These are phyloP conservation scores for Delitschia confertaspora DNA, from an alignment of 495 filamentous ascomycete species.

Conservation along the genomic window DNA sequence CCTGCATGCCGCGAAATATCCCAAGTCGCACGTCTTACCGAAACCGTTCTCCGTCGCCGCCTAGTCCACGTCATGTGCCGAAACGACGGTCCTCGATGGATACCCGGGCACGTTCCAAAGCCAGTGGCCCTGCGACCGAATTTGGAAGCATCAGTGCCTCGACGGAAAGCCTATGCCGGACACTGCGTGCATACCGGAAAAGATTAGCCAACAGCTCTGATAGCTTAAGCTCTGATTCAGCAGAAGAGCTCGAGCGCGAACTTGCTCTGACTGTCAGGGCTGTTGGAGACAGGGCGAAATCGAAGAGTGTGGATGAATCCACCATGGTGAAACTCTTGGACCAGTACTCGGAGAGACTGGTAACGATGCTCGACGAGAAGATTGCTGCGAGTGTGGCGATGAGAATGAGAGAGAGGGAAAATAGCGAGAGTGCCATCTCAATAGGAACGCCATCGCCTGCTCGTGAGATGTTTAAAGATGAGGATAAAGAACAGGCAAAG, in stretches of 20 bases:
- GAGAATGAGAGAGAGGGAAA: constrained; percentile 26
- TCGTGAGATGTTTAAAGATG: not conserved
- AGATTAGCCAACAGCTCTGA: constrained; percentile 60
- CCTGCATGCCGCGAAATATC: constrained; percentile 17
- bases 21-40: constrained; percentile 14
- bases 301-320: constrained; percentile 43
- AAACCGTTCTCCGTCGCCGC: constrained; percentile 32
- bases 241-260: constrained; percentile 72
- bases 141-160: constrained; percentile 62
- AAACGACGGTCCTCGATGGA: constrained; percentile 50
- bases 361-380: constrained; percentile 63
- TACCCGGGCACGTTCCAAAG: constrained; percentile 47
- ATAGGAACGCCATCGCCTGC: constrained; percentile 8
- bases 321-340: constrained; percentile 57
- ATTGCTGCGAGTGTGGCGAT: constrained; percentile 36
- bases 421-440: constrained; percentile 20
- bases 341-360: constrained; percentile 60
- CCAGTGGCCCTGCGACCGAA: constrained; percentile 38
- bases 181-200: constrained; percentile 73
- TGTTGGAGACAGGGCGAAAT: constrained; percentile 50
- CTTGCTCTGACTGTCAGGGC: constrained; percentile 64
- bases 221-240: constrained; percentile 46
- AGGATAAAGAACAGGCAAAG: not conserved
- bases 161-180: constrained; percentile 71
- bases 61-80: constrained; percentile 28